Conservation (phyloP, 1,139 yeast genomes). For the Candida pseudoviswanathii region DNA sequence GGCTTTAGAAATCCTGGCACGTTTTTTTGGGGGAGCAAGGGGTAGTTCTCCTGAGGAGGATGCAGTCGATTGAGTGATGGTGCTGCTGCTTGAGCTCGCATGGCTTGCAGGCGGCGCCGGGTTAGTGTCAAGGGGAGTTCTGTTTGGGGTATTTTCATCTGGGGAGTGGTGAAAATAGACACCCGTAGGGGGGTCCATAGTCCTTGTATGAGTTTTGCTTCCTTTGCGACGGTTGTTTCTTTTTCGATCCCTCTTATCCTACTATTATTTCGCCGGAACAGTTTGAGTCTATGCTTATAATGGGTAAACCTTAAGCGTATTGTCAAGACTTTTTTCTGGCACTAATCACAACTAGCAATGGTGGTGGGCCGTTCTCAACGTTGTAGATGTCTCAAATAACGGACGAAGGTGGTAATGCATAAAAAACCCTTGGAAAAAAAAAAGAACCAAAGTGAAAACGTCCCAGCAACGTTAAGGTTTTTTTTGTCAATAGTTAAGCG, state of each 20-base stretch:
- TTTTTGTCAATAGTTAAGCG: neutral
- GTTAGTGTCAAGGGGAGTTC: neutral
- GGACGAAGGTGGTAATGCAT: too few relatives aligned
- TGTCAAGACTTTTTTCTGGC: too few relatives aligned
- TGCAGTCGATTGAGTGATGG: constrained; percentile 4
- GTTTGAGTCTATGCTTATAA: too few relatives aligned
- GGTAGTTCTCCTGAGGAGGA: neutral
- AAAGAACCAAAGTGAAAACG: neutral
- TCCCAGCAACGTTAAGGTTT: neutral
- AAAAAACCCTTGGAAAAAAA: too few relatives aligned
- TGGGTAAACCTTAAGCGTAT: too few relatives aligned
- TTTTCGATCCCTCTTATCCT: neutral
- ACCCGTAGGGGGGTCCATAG: constrained; percentile 4
- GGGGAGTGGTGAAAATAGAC: neutral
- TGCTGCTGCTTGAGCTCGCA: constrained; percentile 1
- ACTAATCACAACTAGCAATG: too few relatives aligned
- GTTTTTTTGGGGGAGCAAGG: constrained; percentile 2
- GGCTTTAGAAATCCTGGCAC: constrained; percentile 46
- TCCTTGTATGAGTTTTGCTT: neutral
- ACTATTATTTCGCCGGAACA: neutral
- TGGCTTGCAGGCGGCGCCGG: neutral
- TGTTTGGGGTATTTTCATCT: neutral
- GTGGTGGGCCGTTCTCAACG: too few relatives aligned
- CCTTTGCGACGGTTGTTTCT: neutral
- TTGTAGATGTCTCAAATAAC: too few relatives aligned